Evolutionary conservation across 2,329 filamentous ascomycete genomes (phyloP), one percentile per base, ranked within the genome.

Genomic region (Colletotrichum gigasporum): DNA sequence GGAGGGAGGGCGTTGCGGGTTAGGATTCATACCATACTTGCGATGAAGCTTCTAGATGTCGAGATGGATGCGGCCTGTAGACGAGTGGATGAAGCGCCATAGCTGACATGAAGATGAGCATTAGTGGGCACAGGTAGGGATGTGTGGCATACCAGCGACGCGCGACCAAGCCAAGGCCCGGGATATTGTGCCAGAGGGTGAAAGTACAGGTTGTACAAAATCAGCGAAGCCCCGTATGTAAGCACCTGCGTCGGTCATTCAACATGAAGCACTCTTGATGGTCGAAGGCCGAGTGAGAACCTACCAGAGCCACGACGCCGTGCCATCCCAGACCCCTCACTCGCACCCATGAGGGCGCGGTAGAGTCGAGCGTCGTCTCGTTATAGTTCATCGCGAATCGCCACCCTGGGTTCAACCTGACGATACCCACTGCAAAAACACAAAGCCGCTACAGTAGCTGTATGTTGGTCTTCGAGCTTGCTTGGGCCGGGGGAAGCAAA

Each of bases 71-170:
- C 22, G 1, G 69, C 70, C 24, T 5, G 64, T 2, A 68, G 74
- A 4, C 67, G 77, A 50, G 42, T 78, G 11, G 20, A 57, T 2
- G 73, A 76, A 3, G 2, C 80, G 79, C 2, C 79, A 82, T 51
- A 68, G 44, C 2, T 80, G n/a, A 8, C 5, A 4, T 9, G n/a
- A 11, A 22, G 41, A 26, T 11, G 16, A 45, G 12, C 30, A 50
- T 50, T 14, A 34, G 9, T 34, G 14, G 18, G 9, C 16, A n/a
- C n/a, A n/a, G n/a, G n/a, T 34, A 50, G 14, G 7, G 2, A 11
- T 18, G 12, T 14, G n/a, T 12, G 14, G 6, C 32, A 18, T 50
- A 63, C 59, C 30, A 51, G 51, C n/a, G 39, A 35, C 5, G 24
- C 30, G 14, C 51, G 14, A 14, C 41, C 50, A 4, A 56, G 34